Base-by-base conservation (phyloP, 1,139 yeast species). In the Starmera stellimalicola region DNA sequence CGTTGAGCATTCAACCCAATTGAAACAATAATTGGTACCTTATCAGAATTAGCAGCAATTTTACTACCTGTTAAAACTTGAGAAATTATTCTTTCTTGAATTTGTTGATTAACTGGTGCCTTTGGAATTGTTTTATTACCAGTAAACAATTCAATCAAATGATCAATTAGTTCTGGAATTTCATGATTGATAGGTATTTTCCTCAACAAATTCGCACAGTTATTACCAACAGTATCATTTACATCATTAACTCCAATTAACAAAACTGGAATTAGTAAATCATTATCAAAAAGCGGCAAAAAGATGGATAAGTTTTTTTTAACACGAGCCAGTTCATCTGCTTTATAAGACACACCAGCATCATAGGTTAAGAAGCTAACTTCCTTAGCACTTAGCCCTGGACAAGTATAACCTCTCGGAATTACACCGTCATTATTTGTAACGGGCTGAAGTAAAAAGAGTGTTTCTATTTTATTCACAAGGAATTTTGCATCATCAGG, bases 241-340 rank as follows among this genome's bases (percentile, higher is more conserved):
- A 71, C 52, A 48, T 83, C 94, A 12, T 71, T 65, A 2, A 82
- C 64, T 0, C 84, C 94, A 20, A 81, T 60, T n/a, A 82, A 51
- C 3, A 77, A 57, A 1, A 78, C 70, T 4, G 69, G 42, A 1
- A 63, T 50, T 19, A 65, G 45, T 22, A 48, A 37, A 5, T 43
- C 43, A 22, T 51, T 54, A 20, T 48, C 41, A 38, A 77, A 70
- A 0, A 66, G 60, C 5, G 65, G 58, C 5, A 68, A 29, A 31
- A 71, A 60, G 26, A 51, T 50, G 9, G 69, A 34, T 2, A 70
- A 57, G 3, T 69, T 63, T 11, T 56, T 59, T 47, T 79, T 83
- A 26, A 69, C 68, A 0, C 45, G 50, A 2, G 60, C 44, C 27
- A 83, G 55, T 17, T 70, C 75, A 1, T 65, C 63, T 2, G 70